Percentiles rank a stretch among this genome's conserved stretches.
Evolutionary conservation across 2,329 filamentous ascomycete genomes (phyloP).

Genomic region (Sphaerulina musiva): DNA sequence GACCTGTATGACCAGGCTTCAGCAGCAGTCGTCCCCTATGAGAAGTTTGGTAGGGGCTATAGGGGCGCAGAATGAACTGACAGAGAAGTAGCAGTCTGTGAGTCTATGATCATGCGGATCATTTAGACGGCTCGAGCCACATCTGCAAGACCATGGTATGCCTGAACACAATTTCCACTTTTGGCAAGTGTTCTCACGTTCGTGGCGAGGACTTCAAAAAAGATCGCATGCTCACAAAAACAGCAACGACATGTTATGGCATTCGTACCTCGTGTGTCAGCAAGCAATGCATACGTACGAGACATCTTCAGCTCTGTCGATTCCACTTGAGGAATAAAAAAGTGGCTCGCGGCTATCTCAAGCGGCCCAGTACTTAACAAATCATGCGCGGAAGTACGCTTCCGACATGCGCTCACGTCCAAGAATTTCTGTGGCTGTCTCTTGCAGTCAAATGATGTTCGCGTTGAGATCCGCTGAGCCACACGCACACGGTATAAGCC

Average conservation of each 20-base stretch:
- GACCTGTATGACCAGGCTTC: too few species aligned
- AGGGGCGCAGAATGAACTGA: conserved; percentile 1
- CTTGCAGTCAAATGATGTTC: neutral
- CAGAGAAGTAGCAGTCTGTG: neutral
- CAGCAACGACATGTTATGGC: neutral
- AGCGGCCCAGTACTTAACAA: neutral
- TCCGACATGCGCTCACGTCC: neutral
- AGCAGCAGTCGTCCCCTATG: neutral
- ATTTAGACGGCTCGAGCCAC: neutral
- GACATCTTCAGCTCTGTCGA: neutral
- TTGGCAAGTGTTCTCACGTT: conserved; percentile 1
- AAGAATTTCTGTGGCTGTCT: neutral
- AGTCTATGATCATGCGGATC: neutral
- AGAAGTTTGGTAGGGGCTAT: neutral
- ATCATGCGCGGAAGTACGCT: neutral
- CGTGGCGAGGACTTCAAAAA: neutral
- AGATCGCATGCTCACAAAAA: neutral
- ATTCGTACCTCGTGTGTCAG: neutral
- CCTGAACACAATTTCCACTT: neutral
- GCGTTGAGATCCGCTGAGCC: neutral
- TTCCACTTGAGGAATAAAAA: neutral
- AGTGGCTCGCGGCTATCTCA: neutral
- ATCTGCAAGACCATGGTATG: conserved; percentile 1
- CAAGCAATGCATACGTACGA: neutral
- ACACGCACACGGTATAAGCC: neutral